phyloP scores from a whole-genome alignment of 1,139 yeast genomes.

The Candida tetrigidarum region DNA sequence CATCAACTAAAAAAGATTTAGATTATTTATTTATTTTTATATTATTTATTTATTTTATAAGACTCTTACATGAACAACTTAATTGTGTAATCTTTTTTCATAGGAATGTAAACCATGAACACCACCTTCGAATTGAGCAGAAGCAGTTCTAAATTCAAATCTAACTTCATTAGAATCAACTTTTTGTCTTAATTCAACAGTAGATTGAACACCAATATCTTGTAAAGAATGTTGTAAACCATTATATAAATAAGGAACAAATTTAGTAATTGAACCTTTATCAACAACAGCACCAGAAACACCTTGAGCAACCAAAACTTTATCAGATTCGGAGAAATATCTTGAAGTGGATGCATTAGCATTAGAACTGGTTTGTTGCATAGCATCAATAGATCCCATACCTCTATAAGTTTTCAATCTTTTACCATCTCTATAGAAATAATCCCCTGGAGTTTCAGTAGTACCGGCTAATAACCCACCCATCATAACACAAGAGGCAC shows the following conservation, averaged over 20 bases:
- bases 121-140: conserved; percentile 99
- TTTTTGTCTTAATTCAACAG: conserved; percentile 62
- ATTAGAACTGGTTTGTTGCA: conserved; percentile 87
- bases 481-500: conserved; percentile 99
- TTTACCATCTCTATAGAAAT: conserved; percentile 97
- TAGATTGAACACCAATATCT: conserved; percentile 87
- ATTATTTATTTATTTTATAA: too few relatives aligned
- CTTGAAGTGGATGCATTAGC: conserved; percentile 98
- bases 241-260: conserved; percentile 89
- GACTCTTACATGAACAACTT: too few relatives aligned
- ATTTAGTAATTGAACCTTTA: conserved; percentile 93
- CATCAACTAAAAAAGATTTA: too few relatives aligned
- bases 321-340: conserved; percentile 94
- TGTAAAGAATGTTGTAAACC: conserved; percentile 99
- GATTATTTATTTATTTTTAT: too few relatives aligned
- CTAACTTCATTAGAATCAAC: conserved; percentile 77
- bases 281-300: conserved; percentile 97
- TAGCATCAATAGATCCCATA: conserved; percentile 99
- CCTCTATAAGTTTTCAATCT: conserved; percentile 98
- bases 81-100: conserved; percentile 93
- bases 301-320: conserved; percentile 98
- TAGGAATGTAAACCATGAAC: conserved; percentile 95
- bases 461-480: conserved; percentile 99
- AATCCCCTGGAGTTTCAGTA: conserved; percentile 97
- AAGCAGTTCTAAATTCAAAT: conserved; percentile 97